Conservation (phyloP, 2,329 filamentous ascomycete species). For the Scytalidium lignicola region DNA sequence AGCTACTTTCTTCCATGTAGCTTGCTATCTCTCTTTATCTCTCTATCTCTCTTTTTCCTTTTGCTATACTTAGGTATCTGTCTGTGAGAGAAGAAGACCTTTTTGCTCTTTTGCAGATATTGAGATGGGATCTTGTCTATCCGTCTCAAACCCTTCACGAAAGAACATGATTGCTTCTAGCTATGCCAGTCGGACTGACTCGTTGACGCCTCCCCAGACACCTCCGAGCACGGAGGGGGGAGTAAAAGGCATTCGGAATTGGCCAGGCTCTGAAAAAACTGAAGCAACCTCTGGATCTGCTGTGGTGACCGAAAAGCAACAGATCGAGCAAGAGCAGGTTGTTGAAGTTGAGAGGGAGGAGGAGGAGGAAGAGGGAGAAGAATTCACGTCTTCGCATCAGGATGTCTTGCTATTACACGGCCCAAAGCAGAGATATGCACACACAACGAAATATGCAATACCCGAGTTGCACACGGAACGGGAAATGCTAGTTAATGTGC, state of each 20-base stretch:
- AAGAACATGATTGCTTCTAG: background rate
- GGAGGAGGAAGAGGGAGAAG: background rate
- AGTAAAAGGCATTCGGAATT: slow-evolving; percentile 17
- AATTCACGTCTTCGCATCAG: slow-evolving; percentile 28
- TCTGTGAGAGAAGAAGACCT: background rate
- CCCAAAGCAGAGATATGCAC: slow-evolving; percentile 42
- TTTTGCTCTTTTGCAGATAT: background rate
- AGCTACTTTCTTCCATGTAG: too few species aligned
- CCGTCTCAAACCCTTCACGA: background rate
- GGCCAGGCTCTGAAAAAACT: background rate
- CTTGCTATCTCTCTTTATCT: too few species aligned
- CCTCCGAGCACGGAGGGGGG: slow-evolving; percentile 7
- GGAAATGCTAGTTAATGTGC: slow-evolving; percentile 57
- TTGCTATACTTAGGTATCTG: background rate
- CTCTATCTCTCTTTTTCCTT: background rate
- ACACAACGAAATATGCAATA: slow-evolving; percentile 39
- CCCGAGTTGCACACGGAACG: slow-evolving; percentile 47
- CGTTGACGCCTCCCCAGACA: background rate
- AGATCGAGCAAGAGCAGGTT: background rate
- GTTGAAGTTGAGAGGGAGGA: too few species aligned
- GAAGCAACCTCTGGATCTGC: background rate
- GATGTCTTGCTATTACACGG: slow-evolving; percentile 45
- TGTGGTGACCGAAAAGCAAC: background rate
- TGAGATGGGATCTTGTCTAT: background rate
- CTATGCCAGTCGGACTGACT: background rate